Percentiles rank a stretch among this genome's conserved stretches.
Conservation (phyloP, 2,329 filamentous ascomycete species). For the Podosphaera fusca region DNA sequence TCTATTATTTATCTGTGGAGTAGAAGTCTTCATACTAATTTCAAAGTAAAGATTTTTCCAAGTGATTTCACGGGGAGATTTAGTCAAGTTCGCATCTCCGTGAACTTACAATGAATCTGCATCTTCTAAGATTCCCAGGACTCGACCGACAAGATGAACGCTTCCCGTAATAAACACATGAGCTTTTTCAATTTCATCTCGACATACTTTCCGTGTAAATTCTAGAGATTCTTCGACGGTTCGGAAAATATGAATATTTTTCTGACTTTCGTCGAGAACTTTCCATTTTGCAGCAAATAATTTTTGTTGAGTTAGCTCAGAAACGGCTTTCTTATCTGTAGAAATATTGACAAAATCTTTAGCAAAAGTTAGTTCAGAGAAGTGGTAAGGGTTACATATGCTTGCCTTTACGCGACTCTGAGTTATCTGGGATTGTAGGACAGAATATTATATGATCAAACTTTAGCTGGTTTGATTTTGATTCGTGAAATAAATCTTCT, state of each 20-base stretch:
- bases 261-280: constrained; percentile 20
- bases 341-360: constrained; percentile 33
- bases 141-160: constrained; percentile 40
- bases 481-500: constrained; percentile 23
- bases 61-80: too few relatives aligned
- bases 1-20: constrained; percentile 2
- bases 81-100: too few relatives aligned
- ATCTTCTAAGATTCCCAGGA: constrained; percentile 47
- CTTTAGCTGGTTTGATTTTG: constrained; percentile 20
- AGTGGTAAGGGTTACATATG: not conserved
- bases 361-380: not conserved
- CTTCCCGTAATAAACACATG: constrained; percentile 32
- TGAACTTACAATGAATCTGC: constrained; percentile 6
- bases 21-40: constrained; percentile 11
- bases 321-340: constrained; percentile 17
- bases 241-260: constrained; percentile 19
- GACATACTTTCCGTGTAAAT: constrained; percentile 11
- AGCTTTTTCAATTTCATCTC: constrained; percentile 7
- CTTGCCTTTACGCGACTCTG: constrained; percentile 19
- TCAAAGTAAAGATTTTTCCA: too few relatives aligned
- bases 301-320: constrained; percentile 41
- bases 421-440: constrained; percentile 40
- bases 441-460: constrained; percentile 68
- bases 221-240: constrained; percentile 20
- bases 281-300: constrained; percentile 20